phyloP scores from a whole-genome alignment of 768 basidiomycete species.

The Hypholoma fasciculare region DNA sequence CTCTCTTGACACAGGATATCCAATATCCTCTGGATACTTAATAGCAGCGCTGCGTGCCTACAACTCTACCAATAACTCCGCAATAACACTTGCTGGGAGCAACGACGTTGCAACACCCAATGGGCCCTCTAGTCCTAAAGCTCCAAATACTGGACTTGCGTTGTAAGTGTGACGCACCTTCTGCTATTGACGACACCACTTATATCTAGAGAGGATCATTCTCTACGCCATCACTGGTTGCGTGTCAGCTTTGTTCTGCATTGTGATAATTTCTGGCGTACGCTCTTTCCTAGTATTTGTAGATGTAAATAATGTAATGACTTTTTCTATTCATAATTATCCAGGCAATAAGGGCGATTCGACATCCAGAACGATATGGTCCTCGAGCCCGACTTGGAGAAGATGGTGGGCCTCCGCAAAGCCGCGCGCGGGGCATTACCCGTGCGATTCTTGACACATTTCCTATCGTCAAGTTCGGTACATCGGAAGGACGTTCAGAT shows the following conservation, averaged over 20 bases:
- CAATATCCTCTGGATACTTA: slow-evolving; percentile 58
- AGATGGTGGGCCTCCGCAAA: slow-evolving; percentile 47
- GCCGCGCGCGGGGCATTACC: slow-evolving; percentile 81
- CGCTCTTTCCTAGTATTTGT: slow-evolving; percentile 22
- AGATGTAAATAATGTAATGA: neutral
- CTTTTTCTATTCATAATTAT: slow-evolving; percentile 9
- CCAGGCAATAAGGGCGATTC: slow-evolving; percentile 77
- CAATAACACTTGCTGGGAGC: slow-evolving; percentile 21
- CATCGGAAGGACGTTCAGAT: slow-evolving; percentile 7
- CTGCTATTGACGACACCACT: slow-evolving; percentile 4
- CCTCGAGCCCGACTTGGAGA: slow-evolving; percentile 51
- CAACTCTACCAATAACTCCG: slow-evolving; percentile 49
- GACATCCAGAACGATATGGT: slow-evolving; percentile 92
- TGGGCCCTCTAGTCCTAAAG: slow-evolving; percentile 12
- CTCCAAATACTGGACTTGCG: slow-evolving; percentile 61
- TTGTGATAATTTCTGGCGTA: slow-evolving; percentile 86
- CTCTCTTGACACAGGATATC: slow-evolving; percentile 41
- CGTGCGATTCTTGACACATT: slow-evolving; percentile 96
- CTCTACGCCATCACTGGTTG: slow-evolving; percentile 88
- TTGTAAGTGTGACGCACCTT: slow-evolving; percentile 69
- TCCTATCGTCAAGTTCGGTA: slow-evolving; percentile 86
- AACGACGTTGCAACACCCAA: slow-evolving; percentile 21
- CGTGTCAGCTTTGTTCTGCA: slow-evolving; percentile 80
- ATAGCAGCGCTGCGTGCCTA: slow-evolving; percentile 68
- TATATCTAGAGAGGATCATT: slow-evolving; percentile 56